Conservation (phyloP, 2,329 filamentous ascomycete genomes). For the Didymella sp. region DNA sequence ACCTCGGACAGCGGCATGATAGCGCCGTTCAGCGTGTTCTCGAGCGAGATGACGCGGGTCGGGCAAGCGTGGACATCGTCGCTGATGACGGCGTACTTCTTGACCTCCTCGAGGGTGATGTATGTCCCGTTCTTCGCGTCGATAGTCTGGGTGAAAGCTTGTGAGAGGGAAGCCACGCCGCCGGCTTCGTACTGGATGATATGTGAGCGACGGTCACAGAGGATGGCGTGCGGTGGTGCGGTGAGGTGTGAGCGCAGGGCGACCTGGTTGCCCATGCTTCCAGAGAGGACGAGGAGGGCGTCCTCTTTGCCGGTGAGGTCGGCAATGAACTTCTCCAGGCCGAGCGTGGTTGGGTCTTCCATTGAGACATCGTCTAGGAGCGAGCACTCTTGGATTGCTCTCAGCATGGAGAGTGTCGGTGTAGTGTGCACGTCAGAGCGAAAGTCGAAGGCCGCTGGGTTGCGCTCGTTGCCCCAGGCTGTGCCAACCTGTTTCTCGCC, state of each 20-base stretch:
- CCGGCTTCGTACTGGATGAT: slow-evolving; percentile 74
- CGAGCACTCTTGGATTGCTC: slow-evolving; percentile 75
- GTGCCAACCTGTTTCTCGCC: slow-evolving; percentile 30
- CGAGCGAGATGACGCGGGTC: slow-evolving; percentile 79
- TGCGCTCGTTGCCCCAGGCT: slow-evolving; percentile 52
- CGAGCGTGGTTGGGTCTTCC: slow-evolving; percentile 79
- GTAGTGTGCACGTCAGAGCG: slow-evolving; percentile 55
- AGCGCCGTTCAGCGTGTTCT: slow-evolving; percentile 84
- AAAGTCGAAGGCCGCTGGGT: slow-evolving; percentile 63
- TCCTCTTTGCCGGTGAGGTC: slow-evolving; percentile 76
- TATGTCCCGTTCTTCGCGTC: slow-evolving; percentile 74
- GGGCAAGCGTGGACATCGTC: slow-evolving; percentile 80
- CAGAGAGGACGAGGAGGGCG: slow-evolving; percentile 81
- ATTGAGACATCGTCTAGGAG: slow-evolving; percentile 84
- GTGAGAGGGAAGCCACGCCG: slow-evolving; percentile 73
- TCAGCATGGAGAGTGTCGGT: slow-evolving; percentile 72
- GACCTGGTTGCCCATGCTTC: slow-evolving; percentile 94
- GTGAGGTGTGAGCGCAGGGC: slow-evolving; percentile 77
- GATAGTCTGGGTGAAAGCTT: slow-evolving; percentile 72
- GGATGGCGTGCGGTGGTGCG: slow-evolving; percentile 79
- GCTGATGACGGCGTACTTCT: slow-evolving; percentile 67
- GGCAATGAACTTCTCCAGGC: slow-evolving; percentile 77
- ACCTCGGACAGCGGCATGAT: slow-evolving; percentile 79
- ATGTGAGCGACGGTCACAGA: slow-evolving; percentile 81
- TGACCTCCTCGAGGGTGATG: slow-evolving; percentile 78